phyloP scores from a whole-genome alignment of 805 yeast species.

The Starmera dryadoides region DNA sequence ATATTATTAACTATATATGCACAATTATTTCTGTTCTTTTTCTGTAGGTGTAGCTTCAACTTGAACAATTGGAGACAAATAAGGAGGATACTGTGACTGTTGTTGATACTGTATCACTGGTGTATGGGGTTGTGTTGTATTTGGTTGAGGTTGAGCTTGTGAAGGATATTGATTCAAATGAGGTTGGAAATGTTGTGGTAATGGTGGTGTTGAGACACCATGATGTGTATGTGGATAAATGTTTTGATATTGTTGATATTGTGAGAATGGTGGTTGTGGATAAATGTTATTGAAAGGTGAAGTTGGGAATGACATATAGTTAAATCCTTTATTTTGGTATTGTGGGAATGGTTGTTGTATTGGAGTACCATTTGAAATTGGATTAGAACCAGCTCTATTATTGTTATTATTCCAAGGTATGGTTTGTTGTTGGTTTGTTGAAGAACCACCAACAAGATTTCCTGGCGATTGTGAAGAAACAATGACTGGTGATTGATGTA shows the following conservation, averaged over 20 bases:
- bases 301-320: neutral
- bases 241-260: slow-evolving; percentile 1
- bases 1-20: neutral
- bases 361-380: neutral
- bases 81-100: slow-evolving; percentile 1
- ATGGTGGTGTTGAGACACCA: neutral
- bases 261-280: neutral
- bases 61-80: neutral
- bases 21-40: neutral
- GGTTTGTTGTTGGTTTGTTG: neutral
- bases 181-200: neutral
- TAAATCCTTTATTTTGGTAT: neutral
- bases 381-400: neutral
- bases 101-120: slow-evolving; percentile 5
- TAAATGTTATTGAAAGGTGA: neutral
- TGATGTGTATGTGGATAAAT: slow-evolving; percentile 1
- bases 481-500: neutral
- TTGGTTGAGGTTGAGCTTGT: too few relatives aligned
- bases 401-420: neutral
- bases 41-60: neutral
- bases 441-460: neutral
- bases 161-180: slow-evolving; percentile 5
- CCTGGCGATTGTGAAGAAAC: neutral
- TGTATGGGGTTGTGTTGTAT: too few relatives aligned
- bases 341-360: neutral